Evolutionary conservation across 139 green algal genomes (phyloP), one percentile per base, ranked within the genome.

Genomic region (Diplosphaera chodatii): DNA sequence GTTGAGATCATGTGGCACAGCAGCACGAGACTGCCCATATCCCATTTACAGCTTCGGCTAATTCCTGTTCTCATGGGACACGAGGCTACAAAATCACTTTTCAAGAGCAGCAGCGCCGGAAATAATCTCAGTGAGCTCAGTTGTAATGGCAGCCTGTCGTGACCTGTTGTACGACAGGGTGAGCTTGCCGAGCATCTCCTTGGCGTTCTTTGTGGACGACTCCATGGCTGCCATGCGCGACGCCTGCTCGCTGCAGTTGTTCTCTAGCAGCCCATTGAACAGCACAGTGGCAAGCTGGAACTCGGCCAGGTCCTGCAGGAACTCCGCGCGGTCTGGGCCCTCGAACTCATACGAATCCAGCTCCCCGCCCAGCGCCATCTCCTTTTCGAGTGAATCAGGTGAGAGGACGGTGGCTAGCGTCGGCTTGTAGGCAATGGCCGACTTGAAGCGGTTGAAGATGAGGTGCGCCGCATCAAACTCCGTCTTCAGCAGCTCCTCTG

Each of bases 61-160:
- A n/a, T n/a, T n/a, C n/a, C n/a, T n/a, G n/a, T n/a, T n/a, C n/a
- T n/a, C n/a, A n/a, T n/a, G n/a, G n/a, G n/a, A n/a, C n/a, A n/a
- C n/a, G n/a, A n/a, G n/a, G n/a, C n/a, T n/a, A n/a, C n/a, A n/a
- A n/a, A n/a, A 59, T 59, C 48, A 59, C 48, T 59, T 59, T 59
- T 85, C 83, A 70, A 95, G 67, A n/a, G 89, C 87, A 23, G 85
- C 78, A 37, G 94, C 94, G 75, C 94, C 94, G 40, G 87, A 92
- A 69, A 99, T 98, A 78, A 99, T 99, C 79, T 99, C 94, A 33
- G 96, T 98, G 16, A 99, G 89, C 87, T 99, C 94, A 1, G 92
- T 99, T 16, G 95, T 99, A 76, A 99, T 99, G 73, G 80, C 80
- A 23, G 94, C 91, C 80, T 97, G 91, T 34, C 92, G 87, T 33